Base-by-base conservation (phyloP, 805 yeast species). In the Zygosaccharomyces pseudorouxii region DNA sequence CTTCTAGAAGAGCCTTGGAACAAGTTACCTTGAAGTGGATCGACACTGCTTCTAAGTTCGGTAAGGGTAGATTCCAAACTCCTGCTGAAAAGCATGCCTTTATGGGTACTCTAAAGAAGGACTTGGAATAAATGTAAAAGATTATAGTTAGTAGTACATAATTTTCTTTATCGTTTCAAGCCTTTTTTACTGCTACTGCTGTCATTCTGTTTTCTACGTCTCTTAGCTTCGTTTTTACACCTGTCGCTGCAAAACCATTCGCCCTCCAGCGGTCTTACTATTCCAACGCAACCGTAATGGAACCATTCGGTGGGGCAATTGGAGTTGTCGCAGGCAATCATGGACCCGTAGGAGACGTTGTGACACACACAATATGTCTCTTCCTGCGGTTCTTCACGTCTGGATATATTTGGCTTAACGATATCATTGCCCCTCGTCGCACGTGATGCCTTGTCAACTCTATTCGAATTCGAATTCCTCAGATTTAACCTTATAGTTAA, bases 1-100 rank as follows among this genome's bases (percentile, higher is more conserved):
- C 97, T 68, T 86, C 95, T 70, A 93, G 99, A 84, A 86, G 83
- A 79, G 98, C 98, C 69, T 74, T 86, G 68, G 99, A 93, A 84
- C 76, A 89, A 78, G 96, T 92, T 65, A 81, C 78, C 84, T 87
- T 93, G 79, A 93, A 93, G 81, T 93, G 98, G 99, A 93, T 93
- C 75, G 99, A 93, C 78, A 93, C 99, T 70, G 96, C 99, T 74
- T 93, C 99, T 72, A 90, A 92, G 80, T 93, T 93, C 90, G 99
- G 99, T 86, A 95, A 93, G 89, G 99, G 99, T 84, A 93, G 99
- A 86, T 93, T 93, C 98, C 99, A 93, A 82, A 93, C 99, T 72
- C 96, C 97, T 70, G 98, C 97, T 76, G 99, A 93, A 84, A 95
- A 95, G 90, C 89, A 85, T 73, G 95, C 99, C 73, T 93, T 93